Percentiles rank a stretch among this genome's conserved stretches.
Evolutionary conservation across 176 grass and related monocot species (phyloP).

Genomic region (Tillandsia leiboldiana): DNA sequence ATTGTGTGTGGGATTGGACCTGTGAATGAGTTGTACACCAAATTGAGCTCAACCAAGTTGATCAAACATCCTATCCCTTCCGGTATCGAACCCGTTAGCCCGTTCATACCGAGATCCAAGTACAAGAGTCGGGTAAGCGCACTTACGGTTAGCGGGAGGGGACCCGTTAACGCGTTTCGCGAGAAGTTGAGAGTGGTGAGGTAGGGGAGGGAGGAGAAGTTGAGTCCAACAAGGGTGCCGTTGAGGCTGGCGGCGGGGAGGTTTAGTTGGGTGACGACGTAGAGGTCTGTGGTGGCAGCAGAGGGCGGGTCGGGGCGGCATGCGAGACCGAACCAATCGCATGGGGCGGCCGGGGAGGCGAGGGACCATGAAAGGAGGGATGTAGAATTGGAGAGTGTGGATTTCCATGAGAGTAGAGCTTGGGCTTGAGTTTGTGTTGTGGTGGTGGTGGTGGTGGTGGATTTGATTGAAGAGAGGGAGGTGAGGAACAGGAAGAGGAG

Average conservation of each 20-base stretch:
- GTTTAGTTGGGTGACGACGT: background rate
- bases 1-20: conserved; percentile 24
- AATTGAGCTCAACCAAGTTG: conserved; percentile 22
- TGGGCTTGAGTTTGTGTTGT: background rate
- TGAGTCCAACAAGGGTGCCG: conserved; percentile 4
- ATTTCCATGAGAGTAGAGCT: conserved; percentile 14
- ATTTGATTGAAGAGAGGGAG: background rate
- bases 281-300: no score
- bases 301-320: background rate
- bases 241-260: conserved; percentile 1
- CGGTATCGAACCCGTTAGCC: conserved; percentile 25
- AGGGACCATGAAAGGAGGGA: conserved; percentile 12
- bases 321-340: background rate
- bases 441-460: background rate
- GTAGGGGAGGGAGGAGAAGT: background rate
- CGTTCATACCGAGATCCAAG: background rate
- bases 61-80: conserved; percentile 15
- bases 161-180: background rate
- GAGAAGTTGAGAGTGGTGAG: conserved; percentile 7
- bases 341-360: conserved; percentile 1
- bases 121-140: background rate
- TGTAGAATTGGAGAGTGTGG: conserved; percentile 1
- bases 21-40: conserved; percentile 20
- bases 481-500: background rate
- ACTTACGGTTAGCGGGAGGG: background rate